Evolutionary conservation across 345 rosid genomes (phyloP).

Genomic region (Alliaria petiolata): DNA sequence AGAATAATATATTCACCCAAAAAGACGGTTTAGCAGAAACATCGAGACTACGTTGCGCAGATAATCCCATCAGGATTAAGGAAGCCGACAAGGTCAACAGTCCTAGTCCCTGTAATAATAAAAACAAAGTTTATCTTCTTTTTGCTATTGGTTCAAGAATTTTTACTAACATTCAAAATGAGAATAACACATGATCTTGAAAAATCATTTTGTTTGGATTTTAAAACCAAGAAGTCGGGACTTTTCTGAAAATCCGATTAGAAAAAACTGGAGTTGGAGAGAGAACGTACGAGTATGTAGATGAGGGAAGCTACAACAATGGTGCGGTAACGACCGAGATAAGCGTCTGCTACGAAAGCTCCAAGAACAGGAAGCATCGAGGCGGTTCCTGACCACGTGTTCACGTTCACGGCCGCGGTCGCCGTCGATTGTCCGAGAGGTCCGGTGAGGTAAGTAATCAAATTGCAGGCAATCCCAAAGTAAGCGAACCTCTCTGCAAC

Average conservation of each 20-base stretch:
- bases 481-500: constrained; percentile 51
- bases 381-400: constrained; percentile 47
- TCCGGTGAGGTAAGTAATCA: constrained; percentile 47
- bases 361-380: constrained; percentile 44
- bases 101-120: constrained; percentile 45
- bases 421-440: constrained; percentile 49
- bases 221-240: neutral
- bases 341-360: constrained; percentile 50
- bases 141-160: too few relatives aligned
- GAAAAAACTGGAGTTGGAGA: neutral
- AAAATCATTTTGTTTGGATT: neutral
- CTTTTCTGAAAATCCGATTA: neutral
- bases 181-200: too few relatives aligned
- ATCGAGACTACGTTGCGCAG: constrained; percentile 26
- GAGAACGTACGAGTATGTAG: constrained; percentile 36
- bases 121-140: too few relatives aligned
- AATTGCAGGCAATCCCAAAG: constrained; percentile 43
- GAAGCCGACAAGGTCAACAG: constrained; percentile 57
- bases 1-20: constrained; percentile 28
- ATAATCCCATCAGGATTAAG: constrained; percentile 37
- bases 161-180: too few relatives aligned
- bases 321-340: constrained; percentile 48
- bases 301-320: constrained; percentile 41
- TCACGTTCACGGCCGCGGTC: constrained; percentile 45
- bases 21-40: constrained; percentile 16